A percentile compares a stretch with the other conserved stretches of the same genome.
phyloP scores from a whole-genome alignment of 176 grass and related monocot genomes.

The Cocos nucifera region DNA sequence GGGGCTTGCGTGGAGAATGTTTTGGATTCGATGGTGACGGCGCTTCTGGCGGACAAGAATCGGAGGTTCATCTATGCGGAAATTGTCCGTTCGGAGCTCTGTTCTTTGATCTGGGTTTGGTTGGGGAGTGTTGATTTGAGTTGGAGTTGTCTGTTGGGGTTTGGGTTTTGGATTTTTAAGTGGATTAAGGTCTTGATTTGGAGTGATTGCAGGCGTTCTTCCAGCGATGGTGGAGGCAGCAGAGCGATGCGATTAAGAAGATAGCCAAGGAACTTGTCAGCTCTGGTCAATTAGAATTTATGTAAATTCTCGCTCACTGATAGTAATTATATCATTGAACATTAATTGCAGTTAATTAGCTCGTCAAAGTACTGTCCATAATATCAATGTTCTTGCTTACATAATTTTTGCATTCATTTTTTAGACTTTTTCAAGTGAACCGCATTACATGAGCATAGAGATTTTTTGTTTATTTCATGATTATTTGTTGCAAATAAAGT shows the following conservation, averaged over 20 bases:
- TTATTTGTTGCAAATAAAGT: not conserved
- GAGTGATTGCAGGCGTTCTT: slow-evolving; percentile 57
- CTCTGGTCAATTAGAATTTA: slow-evolving; percentile 75
- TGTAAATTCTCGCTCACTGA: slow-evolving; percentile 30
- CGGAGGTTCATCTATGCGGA: slow-evolving; percentile 88
- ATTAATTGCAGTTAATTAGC: too few relatives aligned
- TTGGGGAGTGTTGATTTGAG: slow-evolving; percentile 4
- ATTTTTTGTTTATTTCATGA: too few relatives aligned
- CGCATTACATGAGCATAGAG: too few relatives aligned
- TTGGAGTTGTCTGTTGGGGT: too few relatives aligned
- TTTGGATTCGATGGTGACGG: slow-evolving; percentile 65
- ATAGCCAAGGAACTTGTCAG: slow-evolving; percentile 55
- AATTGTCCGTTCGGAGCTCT: slow-evolving; percentile 32
- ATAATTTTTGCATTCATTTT: not conserved
- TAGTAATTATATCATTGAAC: not conserved
- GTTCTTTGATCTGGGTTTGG: not conserved
- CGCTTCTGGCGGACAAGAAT: slow-evolving; percentile 81
- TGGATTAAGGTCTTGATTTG: not conserved
- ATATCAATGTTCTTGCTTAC: not conserved
- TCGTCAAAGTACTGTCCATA: not conserved
- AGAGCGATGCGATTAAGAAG: slow-evolving; percentile 60
- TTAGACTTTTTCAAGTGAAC: too few relatives aligned
- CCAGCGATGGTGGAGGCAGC: slow-evolving; percentile 91
- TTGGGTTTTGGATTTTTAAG: not conserved
- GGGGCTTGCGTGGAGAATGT: slow-evolving; percentile 80